phyloP scores from a whole-genome alignment of 306 rosid genomes.

The Vigna hirtella region DNA sequence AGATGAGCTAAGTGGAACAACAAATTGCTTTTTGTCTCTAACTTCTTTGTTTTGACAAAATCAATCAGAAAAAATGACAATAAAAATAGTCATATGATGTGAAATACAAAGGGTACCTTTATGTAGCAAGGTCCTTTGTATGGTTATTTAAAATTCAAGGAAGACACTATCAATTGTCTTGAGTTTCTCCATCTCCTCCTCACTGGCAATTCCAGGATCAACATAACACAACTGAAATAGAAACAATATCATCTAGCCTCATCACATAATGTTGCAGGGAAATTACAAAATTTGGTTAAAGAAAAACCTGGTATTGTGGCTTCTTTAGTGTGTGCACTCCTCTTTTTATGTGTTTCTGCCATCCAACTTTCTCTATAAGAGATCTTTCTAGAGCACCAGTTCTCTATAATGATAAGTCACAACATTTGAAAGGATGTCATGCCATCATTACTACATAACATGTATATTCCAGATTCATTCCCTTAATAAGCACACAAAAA shows the following conservation, averaged over 20 bases:
- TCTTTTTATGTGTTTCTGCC: slow-evolving; percentile 84
- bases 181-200: slow-evolving; percentile 67
- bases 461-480: slow-evolving; percentile 25
- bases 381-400: slow-evolving; percentile 70
- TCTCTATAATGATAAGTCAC: slow-evolving; percentile 58
- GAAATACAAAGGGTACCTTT: slow-evolving; percentile 45
- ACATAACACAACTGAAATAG: slow-evolving; percentile 81
- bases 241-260: slow-evolving; percentile 47
- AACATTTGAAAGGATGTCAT: slow-evolving; percentile 35
- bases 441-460: slow-evolving; percentile 33
- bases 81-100: slow-evolving; percentile 3
- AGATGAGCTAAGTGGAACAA: neutral
- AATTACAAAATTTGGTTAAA: slow-evolving; percentile 1
- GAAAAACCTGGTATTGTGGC: slow-evolving; percentile 78
- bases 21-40: neutral
- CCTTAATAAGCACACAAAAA: slow-evolving; percentile 7
- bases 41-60: slow-evolving; percentile 27
- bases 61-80: slow-evolving; percentile 18
- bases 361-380: slow-evolving; percentile 66
- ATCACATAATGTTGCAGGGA: slow-evolving; percentile 6
- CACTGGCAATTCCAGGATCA: slow-evolving; percentile 76
- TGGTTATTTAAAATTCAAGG: slow-evolving; percentile 58
- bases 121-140: slow-evolving; percentile 31
- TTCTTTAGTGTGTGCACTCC: slow-evolving; percentile 82
- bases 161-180: slow-evolving; percentile 77